Percentiles rank a stretch among this genome's conserved stretches.
Conservation (phyloP, 345 rosid species). For the Populus davidiana region DNA sequence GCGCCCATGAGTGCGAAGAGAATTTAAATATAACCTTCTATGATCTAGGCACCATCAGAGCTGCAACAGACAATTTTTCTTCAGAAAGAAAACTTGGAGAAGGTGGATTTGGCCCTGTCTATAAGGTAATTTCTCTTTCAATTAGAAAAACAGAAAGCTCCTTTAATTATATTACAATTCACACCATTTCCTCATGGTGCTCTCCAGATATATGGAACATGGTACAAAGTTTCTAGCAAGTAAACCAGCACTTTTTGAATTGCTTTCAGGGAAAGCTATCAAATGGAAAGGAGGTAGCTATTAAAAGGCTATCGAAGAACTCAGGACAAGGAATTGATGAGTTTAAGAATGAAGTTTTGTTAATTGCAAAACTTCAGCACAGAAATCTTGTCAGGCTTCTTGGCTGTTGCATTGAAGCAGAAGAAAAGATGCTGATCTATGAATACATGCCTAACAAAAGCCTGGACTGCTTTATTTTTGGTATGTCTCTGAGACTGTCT, state of each 20-base stretch:
- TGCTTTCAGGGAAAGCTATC: constrained; percentile 55
- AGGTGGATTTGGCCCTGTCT: constrained; percentile 50
- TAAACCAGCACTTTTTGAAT: not conserved
- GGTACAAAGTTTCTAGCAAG: too few species aligned
- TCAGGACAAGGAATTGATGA: constrained; percentile 71
- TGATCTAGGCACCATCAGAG: constrained; percentile 14
- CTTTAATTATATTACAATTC: too few species aligned
- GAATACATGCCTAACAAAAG: constrained; percentile 79
- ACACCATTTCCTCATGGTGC: too few species aligned
- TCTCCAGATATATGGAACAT: too few species aligned
- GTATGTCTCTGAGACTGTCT: constrained; percentile 29
- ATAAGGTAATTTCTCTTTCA: constrained; percentile 24
- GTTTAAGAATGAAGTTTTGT: constrained; percentile 55
- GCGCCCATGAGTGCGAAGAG: not conserved
- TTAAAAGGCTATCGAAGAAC: constrained; percentile 55
- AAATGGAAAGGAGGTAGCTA: constrained; percentile 62
- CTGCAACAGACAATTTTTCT: constrained; percentile 34
- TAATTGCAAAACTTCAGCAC: constrained; percentile 72
- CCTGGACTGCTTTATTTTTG: constrained; percentile 65
- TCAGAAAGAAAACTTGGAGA: constrained; percentile 27
- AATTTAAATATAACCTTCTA: constrained; percentile 32
- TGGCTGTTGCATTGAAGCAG: constrained; percentile 57
- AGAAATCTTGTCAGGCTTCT: constrained; percentile 65
- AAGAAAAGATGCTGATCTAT: constrained; percentile 70
- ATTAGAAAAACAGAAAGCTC: too few species aligned